Evolutionary conservation across 805 yeast species (phyloP), one percentile per base, ranked within the genome.

Genomic region (Kazachstania psychrophila): DNA sequence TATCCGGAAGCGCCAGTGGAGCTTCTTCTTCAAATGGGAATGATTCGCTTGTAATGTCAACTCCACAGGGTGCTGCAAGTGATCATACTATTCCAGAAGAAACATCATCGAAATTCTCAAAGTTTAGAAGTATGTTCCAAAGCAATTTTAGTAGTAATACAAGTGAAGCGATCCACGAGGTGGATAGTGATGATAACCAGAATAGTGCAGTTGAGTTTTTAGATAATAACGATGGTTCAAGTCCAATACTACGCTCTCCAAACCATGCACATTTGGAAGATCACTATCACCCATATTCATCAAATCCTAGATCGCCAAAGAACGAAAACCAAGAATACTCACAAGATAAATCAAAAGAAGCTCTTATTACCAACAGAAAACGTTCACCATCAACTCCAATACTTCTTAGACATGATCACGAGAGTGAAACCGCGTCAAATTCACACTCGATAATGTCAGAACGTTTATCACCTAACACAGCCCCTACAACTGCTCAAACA

Each of bases 401-500:
- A 30, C 11, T 22, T 7, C 18, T 13, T 15, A 31, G 16, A 12
- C 10, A 19, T 20, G 13, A 9, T 14, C 13, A 22, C 5, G 34
- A 31, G 14, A 15, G 10, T 23, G 18, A 12, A 8, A 19, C 36
- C 4, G 7, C 2, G 10, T 6, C n/a, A 9, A 23, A 31, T 16
- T 17, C 31, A 16, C 11, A 12, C 13, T 9, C 26, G 23, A 31
- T 22, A 19, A 19, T 13, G 40, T 44, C 47, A 12, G 25, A 23
- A 13, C n/a, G 8, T 17, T 12, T 13, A 9, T 16, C 35, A 17
- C 18, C 29, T 10, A 12, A 11, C 5, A 18, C 18, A 8, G 15
- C 24, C 3, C 44, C 31, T 33, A 43, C 34, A 41, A 39, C 32
- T 73, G 68, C 49, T 70, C 73, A 5, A 5, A 10, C 25, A 13